These are phyloP conservation scores for Thielaviopsis euricoi DNA, from an alignment of 2,329 filamentous ascomycete species.

Conservation along the genomic window DNA sequence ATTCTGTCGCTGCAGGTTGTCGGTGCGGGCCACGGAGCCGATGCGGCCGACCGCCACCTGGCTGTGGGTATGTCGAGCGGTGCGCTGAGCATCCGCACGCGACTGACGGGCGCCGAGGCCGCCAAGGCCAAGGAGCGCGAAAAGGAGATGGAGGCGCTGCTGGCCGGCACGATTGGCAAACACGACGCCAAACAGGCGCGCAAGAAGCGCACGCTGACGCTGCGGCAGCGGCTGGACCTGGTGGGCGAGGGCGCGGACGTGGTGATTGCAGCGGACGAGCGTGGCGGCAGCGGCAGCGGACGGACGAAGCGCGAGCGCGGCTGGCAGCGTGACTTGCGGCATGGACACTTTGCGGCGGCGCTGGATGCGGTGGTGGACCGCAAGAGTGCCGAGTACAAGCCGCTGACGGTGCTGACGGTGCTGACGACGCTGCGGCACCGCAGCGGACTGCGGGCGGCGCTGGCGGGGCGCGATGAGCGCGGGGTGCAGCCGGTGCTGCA, in stretches of 20 bases:
- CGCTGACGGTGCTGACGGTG: conserved; percentile 54
- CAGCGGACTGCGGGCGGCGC: conserved; percentile 63
- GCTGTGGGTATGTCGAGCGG: conserved; percentile 91
- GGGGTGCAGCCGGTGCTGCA: conserved; percentile 66
- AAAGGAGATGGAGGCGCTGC: conserved; percentile 69
- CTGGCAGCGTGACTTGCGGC: conserved; percentile 73
- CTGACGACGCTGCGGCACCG: conserved; percentile 76
- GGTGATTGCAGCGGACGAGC: conserved; percentile 63
- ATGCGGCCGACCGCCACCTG: conserved; percentile 72
- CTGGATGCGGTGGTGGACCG: conserved; percentile 61
- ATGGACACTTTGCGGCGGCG: conserved; percentile 59
- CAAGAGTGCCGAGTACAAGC: conserved; percentile 33
- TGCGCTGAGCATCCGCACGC: conserved; percentile 75
- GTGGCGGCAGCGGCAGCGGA: no score
- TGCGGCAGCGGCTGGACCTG: conserved; percentile 49
- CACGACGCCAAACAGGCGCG: conserved; percentile 58
- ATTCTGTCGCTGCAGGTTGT: conserved; percentile 74
- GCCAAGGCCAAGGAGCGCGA: conserved; percentile 57
- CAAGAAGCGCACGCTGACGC: conserved; percentile 40
- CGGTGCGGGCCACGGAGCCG: conserved; percentile 19
- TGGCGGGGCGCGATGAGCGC: conserved; percentile 65
- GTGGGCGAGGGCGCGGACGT: conserved; percentile 76
- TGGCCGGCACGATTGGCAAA: conserved; percentile 61
- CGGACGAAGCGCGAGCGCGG: conserved; percentile 42
- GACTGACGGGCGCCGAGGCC: conserved; percentile 71